A percentile compares a stretch with the other conserved stretches of the same genome.
phyloP scores from a whole-genome alignment of 2,329 filamentous ascomycete species.

The Colletotrichum sidae region DNA sequence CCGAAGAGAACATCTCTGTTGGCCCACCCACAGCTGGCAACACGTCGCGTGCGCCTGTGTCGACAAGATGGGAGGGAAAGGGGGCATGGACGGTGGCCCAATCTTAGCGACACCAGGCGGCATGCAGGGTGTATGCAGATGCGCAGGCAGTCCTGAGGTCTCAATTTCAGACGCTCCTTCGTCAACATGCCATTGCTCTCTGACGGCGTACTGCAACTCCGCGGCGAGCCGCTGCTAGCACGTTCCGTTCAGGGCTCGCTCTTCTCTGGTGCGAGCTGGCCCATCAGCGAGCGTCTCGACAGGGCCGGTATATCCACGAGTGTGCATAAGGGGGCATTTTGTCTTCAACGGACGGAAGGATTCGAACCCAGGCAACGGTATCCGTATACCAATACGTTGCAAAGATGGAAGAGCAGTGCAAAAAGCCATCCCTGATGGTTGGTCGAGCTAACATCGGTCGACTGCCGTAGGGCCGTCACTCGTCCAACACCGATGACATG shows the following conservation, averaged over 20 bases:
- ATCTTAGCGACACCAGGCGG: too few species aligned
- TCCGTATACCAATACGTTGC: slow-evolving; percentile 11
- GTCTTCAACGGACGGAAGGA: slow-evolving; percentile 11
- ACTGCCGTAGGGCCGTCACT: slow-evolving; percentile 10
- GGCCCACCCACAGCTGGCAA: too few species aligned
- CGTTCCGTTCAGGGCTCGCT: neutral
- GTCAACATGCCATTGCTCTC: too few species aligned
- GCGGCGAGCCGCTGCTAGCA: slow-evolving; percentile 3
- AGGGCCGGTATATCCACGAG: slow-evolving; percentile 7
- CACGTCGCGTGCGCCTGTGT: too few species aligned
- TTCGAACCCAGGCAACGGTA: neutral
- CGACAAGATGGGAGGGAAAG: too few species aligned
- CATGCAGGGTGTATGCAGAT: slow-evolving; percentile 18
- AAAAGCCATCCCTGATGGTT: too few species aligned
- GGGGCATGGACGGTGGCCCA: too few species aligned
- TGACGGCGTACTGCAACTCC: slow-evolving; percentile 6
- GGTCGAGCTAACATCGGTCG: too few species aligned
- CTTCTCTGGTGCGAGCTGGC: slow-evolving; percentile 1
- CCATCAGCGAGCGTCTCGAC: neutral
- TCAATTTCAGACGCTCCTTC: neutral
- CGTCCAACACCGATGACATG: slow-evolving; percentile 21
- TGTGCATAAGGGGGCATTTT: neutral
- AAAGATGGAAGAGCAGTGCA: neutral
- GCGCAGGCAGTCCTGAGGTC: neutral
- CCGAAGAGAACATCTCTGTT: too few species aligned